Evolutionary conservation across 352 stramenopile genomes (phyloP), one percentile per base, ranked within the genome.

Genomic region (Halophytophthora polymorphica): DNA sequence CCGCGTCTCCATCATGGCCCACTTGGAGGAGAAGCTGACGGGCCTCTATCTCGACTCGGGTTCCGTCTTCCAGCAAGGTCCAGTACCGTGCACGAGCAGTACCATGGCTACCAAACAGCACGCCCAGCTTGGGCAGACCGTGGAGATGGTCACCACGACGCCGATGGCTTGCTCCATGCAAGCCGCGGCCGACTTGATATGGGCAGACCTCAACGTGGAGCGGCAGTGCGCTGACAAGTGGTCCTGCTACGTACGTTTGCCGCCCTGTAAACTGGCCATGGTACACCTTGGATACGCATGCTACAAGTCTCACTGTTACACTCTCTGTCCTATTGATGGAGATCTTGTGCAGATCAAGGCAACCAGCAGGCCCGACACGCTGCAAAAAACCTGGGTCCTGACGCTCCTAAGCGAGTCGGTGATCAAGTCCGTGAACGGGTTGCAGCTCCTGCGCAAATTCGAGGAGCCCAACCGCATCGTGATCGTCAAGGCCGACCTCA

Each of bases 331-430:
- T 40, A 33, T 36, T 48, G 11, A n/a, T 40, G 41, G 33, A 34
- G 12, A 6, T 34, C 29, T 12, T 23, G 14, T 42, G 6, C 35
- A 66, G 52, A 56, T 61, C 17, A 44, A 45, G 2, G 46, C 50
- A n/a, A n/a, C n/a, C 4, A 54, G 40, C 21, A 12, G 53, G 15
- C 46, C 46, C 11, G 38, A 62, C n/a, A 66, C 61, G 5, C 17
- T 40, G n/a, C 56, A 69, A 23, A 69, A 65, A 39, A 65, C 62
- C 38, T 69, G 58, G 47, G 49, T 69, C 25, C 47, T 63, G 3
- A 51, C 50, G 14, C 22, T 69, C 15, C 61, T 53, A 4, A 42
- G 47, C 21, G 35, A 43, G 17, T 52, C 58, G 5, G 56, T 53
- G 13, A 40, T 53, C 1, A 60, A 58, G 6, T 42, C 53, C 31